Base-by-base conservation (phyloP, 345 rosid genomes). In the Eucalyptus shirleyi region DNA sequence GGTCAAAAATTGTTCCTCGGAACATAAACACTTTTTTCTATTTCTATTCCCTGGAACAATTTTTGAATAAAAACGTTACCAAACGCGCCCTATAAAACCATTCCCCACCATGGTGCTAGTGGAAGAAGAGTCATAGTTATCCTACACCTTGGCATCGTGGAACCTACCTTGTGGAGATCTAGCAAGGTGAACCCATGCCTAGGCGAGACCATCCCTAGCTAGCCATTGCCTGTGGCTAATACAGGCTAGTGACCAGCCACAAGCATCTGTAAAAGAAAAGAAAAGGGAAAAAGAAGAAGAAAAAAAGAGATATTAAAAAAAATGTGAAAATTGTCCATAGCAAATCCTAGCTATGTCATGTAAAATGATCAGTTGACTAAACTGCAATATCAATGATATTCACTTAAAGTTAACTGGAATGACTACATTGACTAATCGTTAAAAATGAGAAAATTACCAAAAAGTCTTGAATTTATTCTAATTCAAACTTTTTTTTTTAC, bases 311-410 rank as follows among this genome's bases (percentile, higher is more conserved):
- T 2, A 6, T 16, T 15, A 0, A 15, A n/a, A 30, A 6, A 62
- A 65, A 15, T 15, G 40, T 8, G 7, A 65, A 65, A 65, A 65
- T n/a, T 8, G 9, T 65, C 10, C 40, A 16, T 4, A 6, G 0
- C 23, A 16, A 30, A 6, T 50, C 17, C 17, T 14, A 50, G 17
- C 6, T 50, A 50, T 50, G 17, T 50, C 51, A 50, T 5, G 51
- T 50, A 50, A 50, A 50, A 50, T 50, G 51, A 50, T 50, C 1
- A 1, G 1, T 15, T 5, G 51, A 50, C 18, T 50, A 50, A 50
- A 50, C 3, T 3, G 0, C 0, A 14, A 3, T 9, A 1, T 67
- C 1, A 16, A 3, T 5, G 23, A 32, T 67, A 32, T 67, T 28
- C 59, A 53, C 26, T 8, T 1, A 53, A 53, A 53, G 2, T 21